Evolutionary conservation across 768 basidiomycete species (phyloP).

Genomic region (Pholiota microspora): DNA sequence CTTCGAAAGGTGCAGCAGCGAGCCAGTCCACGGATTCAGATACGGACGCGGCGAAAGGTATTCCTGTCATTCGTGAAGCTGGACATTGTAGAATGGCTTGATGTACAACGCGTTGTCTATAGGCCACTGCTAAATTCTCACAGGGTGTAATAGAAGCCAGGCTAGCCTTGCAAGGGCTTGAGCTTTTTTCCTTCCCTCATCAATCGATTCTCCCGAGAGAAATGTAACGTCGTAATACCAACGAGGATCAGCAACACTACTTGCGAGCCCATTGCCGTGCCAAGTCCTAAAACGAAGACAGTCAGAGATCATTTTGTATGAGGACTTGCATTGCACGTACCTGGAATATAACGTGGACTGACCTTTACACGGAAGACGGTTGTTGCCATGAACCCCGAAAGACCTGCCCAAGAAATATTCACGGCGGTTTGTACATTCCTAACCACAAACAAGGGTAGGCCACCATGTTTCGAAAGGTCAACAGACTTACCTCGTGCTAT

Average conservation of each 20-base stretch:
- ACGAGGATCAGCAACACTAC: slow-evolving; percentile 34
- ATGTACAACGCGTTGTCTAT: slow-evolving; percentile 15
- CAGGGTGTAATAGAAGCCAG: slow-evolving; percentile 40
- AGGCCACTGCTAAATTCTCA: slow-evolving; percentile 25
- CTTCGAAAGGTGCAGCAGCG: slow-evolving; percentile 10
- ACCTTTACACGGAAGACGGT: slow-evolving; percentile 41
- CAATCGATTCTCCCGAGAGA: slow-evolving; percentile 34
- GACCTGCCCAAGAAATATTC: slow-evolving; percentile 38
- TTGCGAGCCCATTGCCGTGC: slow-evolving; percentile 39
- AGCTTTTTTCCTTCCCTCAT: slow-evolving; percentile 33
- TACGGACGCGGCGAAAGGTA: neutral
- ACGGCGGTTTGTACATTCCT: slow-evolving; percentile 36
- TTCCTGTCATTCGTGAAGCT: neutral
- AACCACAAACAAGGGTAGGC: neutral
- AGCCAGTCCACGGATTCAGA: slow-evolving; percentile 4
- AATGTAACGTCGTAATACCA: slow-evolving; percentile 31
- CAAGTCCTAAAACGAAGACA: slow-evolving; percentile 28
- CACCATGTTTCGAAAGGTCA: neutral
- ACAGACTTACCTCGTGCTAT: slow-evolving; percentile 36
- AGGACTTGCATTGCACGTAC: slow-evolving; percentile 20
- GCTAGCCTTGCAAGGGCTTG: slow-evolving; percentile 30
- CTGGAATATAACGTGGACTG: slow-evolving; percentile 43
- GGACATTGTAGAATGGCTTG: slow-evolving; percentile 1
- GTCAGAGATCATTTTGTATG: neutral
- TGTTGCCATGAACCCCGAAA: slow-evolving; percentile 43